Evolutionary conservation across 495 filamentous ascomycete genomes (phyloP).

Genomic region (Pseudoneurospora amorphoporcata): DNA sequence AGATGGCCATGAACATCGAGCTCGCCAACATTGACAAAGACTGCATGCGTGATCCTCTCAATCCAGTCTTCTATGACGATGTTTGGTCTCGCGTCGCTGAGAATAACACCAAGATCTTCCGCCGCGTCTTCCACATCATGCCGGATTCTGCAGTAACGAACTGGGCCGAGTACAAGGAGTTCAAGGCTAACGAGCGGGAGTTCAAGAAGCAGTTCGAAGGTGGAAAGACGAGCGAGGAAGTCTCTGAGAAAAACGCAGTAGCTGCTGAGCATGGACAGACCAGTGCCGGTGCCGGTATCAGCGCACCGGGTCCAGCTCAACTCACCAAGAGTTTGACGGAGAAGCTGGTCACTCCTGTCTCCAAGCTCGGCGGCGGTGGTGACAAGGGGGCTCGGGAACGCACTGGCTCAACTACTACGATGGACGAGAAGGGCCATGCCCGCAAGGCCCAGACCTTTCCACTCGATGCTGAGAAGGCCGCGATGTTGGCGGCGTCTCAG

Average conservation of each 20-base stretch:
- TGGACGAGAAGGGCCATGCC: constrained; percentile 14
- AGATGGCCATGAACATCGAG: constrained; percentile 56
- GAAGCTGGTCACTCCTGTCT: constrained; percentile 6
- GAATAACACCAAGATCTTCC: constrained; percentile 90
- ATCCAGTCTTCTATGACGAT: constrained; percentile 73
- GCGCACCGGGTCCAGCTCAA: constrained; percentile 18
- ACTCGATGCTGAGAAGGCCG: not conserved
- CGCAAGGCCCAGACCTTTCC: not conserved
- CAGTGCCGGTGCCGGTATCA: constrained; percentile 19
- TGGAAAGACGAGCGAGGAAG: constrained; percentile 28
- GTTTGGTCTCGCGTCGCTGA: constrained; percentile 81
- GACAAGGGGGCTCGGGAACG: not conserved
- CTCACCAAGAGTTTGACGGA: constrained; percentile 7
- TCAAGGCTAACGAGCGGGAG: constrained; percentile 62
- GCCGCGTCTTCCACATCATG: constrained; percentile 92
- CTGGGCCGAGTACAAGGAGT: constrained; percentile 93
- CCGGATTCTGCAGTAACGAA: constrained; percentile 87
- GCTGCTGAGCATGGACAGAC: constrained; percentile 4
- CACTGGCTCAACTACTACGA: not conserved
- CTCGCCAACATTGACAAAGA: constrained; percentile 43
- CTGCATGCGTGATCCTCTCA: constrained; percentile 68
- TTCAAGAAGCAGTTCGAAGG: constrained; percentile 60
- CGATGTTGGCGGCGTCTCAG: not conserved
- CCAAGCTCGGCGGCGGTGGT: not conserved
- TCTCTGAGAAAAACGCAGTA: constrained; percentile 17